Base-by-base conservation (phyloP, 2,329 filamentous ascomycete species). In the Taxawa tesnikishii region DNA sequence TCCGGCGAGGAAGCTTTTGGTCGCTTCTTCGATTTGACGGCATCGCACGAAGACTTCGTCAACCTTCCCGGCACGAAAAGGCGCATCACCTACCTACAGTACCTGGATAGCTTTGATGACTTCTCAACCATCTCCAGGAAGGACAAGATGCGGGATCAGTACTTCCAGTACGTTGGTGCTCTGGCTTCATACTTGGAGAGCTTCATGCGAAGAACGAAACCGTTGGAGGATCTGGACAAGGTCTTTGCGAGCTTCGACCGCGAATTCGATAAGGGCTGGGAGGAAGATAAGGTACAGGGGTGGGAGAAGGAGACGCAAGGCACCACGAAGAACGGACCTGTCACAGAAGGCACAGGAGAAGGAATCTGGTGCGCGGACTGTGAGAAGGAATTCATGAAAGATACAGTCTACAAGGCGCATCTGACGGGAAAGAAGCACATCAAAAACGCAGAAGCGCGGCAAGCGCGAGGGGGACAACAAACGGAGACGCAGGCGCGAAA, bases 1-100 rank as follows among this genome's bases (percentile, higher is more conserved):
- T 93, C 85, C 0, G 90, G 90, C 39, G 92, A 98, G 58, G 90
- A 98, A 56, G 80, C 79, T 0, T 94, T 81, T 48, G 90, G 90
- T 26, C 80, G 84, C 45, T 98, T 83, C 58, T 82, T 98, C 48
- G 90, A 98, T 55, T 62, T 98, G 28, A 88, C 80, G 12, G 71
- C 67, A 24, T 73, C 77, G 43, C 87, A 96, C 56, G 88, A 96
- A 50, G 68, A 80, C 10, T 98, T 85, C 51, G 68, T 94, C 38
- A 98, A 98, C 51, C 67, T 98, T 6, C 81, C 84, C 2, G 79
- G 81, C 6, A 75, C 87, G 13, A 93, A 92, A 58, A 52, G 57
- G 26, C 74, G 88, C 32, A 62, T 90, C 26, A 80, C 75, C 11
- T 98, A 98, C 51, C 66, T 96, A 29, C 87, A 96, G 63, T 98